phyloP scores from a whole-genome alignment of 306 rosid genomes.

The Hippophae tibetana region DNA sequence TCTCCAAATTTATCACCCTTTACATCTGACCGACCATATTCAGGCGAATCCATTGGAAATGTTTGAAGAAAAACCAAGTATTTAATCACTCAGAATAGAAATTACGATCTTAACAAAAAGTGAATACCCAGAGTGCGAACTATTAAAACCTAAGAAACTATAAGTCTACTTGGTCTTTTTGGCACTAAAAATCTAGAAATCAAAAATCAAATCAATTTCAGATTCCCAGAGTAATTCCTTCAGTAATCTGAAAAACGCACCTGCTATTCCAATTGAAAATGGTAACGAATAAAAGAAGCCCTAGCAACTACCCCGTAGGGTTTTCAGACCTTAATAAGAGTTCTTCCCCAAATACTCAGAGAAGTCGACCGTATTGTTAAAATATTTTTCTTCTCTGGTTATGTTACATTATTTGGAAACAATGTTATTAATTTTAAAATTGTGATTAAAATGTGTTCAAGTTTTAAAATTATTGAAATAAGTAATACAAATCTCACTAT shows the following conservation, averaged over 20 bases:
- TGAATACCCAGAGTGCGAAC: too few relatives aligned
- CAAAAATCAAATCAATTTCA: too few relatives aligned
- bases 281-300: neutral
- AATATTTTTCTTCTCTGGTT: neutral
- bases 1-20: constrained; percentile 58
- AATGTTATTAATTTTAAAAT: too few relatives aligned
- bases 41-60: constrained; percentile 49
- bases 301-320: neutral
- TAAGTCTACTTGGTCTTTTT: too few relatives aligned
- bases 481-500: too few relatives aligned
- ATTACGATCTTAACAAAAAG: too few relatives aligned
- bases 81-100: too few relatives aligned
- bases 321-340: neutral
- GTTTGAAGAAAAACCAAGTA: neutral
- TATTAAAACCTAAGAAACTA: too few relatives aligned
- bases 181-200: too few relatives aligned
- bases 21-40: constrained; percentile 34
- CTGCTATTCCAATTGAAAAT: neutral
- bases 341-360: neutral
- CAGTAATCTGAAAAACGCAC: neutral
- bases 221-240: too few relatives aligned
- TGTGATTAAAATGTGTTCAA: too few relatives aligned
- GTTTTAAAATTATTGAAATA: too few relatives aligned
- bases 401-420: neutral
- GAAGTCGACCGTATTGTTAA: neutral